A percentile compares a stretch with the other conserved stretches of the same genome.
These are phyloP conservation scores for Herpetomonas muscarum DNA, from an alignment of 208 protist species.

Conservation along the genomic window DNA sequence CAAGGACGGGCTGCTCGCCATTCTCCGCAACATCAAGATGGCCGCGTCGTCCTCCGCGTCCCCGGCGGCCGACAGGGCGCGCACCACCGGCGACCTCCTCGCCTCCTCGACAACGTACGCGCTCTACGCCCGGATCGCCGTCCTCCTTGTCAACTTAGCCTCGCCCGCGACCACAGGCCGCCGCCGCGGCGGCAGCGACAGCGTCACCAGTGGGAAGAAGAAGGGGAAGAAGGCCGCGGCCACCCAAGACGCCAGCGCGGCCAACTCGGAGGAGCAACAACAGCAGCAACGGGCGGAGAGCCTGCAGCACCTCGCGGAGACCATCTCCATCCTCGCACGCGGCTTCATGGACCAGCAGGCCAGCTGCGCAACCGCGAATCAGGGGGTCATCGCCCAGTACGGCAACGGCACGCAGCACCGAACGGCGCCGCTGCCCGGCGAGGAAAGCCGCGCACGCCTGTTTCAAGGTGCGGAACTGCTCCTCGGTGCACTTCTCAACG, in stretches of 20 bases:
- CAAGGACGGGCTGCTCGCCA: constrained; percentile 14
- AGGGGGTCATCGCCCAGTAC: background rate
- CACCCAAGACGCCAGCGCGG: background rate
- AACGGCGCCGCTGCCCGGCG: constrained; percentile 5
- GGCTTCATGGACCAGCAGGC: constrained; percentile 34
- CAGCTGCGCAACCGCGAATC: background rate
- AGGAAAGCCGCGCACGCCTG: constrained; percentile 39
- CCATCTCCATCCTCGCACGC: constrained; percentile 40
- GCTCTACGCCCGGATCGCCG: constrained; percentile 58
- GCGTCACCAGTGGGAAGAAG: constrained; percentile 7
- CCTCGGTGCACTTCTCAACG: constrained; percentile 44
- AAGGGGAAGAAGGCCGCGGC: background rate
- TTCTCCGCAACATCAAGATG: constrained; percentile 19
- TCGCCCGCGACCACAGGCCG: no score
- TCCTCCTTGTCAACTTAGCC: constrained; percentile 48
- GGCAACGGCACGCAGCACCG: background rate
- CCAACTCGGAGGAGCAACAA: background rate
- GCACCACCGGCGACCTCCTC: background rate
- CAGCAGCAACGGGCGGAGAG: constrained; percentile 21
- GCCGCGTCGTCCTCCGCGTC: background rate
- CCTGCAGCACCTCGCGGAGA: constrained; percentile 38
- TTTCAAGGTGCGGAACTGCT: constrained; percentile 65
- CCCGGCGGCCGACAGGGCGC: constrained; percentile 8
- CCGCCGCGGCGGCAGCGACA: constrained; percentile 5
- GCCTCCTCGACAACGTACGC: constrained; percentile 27